A percentile compares a stretch with the other conserved stretches of the same genome.
These are phyloP conservation scores for Funneliformis caledonium DNA, from an alignment of 371 early-diverging fungal genomes.

Conservation along the genomic window DNA sequence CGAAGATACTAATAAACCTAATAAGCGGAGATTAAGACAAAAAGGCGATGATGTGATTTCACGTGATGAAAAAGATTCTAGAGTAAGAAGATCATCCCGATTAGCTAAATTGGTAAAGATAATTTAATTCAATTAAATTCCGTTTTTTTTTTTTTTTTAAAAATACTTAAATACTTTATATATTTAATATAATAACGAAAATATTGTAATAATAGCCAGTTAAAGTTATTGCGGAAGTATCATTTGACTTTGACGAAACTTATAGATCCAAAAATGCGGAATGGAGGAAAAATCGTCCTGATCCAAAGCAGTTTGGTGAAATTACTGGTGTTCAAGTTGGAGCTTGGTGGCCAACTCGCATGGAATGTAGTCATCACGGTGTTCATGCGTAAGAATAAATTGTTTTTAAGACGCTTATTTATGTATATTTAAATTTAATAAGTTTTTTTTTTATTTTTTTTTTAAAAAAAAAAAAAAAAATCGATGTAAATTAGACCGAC, in stretches of 20 bases:
- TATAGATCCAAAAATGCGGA: background rate
- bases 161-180: too few species aligned
- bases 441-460: too few species aligned
- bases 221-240: background rate
- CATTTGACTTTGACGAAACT: background rate
- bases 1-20: background rate
- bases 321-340: slow-evolving; percentile 45
- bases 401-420: background rate
- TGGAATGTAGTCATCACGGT: slow-evolving; percentile 36
- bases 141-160: too few species aligned
- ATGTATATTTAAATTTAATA: background rate
- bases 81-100: slow-evolving; percentile 1
- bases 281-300: slow-evolving; percentile 8
- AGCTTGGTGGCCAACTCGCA: slow-evolving; percentile 40
- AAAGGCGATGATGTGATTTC: background rate
- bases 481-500: slow-evolving; percentile 37
- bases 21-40: background rate
- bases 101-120: slow-evolving; percentile 10
- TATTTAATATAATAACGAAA: too few species aligned
- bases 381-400: slow-evolving; percentile 26
- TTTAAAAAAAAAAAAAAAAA: background rate
- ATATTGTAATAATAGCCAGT: background rate
- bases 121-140: too few species aligned
- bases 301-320: slow-evolving; percentile 43
- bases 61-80: too few species aligned